Base-by-base conservation (phyloP, 768 basidiomycete species). In the Amanita pseudoporphyria region DNA sequence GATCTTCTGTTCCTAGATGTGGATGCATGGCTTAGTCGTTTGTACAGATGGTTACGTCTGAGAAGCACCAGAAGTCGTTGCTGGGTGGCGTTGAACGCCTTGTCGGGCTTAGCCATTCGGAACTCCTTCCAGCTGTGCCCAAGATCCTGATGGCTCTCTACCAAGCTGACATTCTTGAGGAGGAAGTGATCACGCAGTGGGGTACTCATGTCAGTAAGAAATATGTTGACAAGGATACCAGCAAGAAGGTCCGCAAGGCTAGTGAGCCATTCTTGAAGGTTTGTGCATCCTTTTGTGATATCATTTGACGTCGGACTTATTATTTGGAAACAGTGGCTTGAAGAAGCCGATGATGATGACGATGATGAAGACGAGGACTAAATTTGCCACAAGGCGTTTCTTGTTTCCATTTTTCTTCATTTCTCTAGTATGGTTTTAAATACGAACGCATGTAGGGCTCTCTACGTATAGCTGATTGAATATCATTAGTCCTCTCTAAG, bases 171-270 rank as follows among this genome's bases (percentile, higher is more conserved):
- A 71, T 98, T 14, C 69, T 99, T 46, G 93, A 97, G 6, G 96
- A 99, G 64, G 91, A 90, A 21, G 76, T 95, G 5, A 72, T 94
- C 44, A 81, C 74, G 9, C 82, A 93, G 54, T 97, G 93, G 95
- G 93, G 93, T 7, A 95, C 90, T 3, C 93, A 95, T 58, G 90
- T 93, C 62, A 89, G 85, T 69, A 95, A 87, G 76, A 96, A 97
- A 71, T 95, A 91, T 61, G 88, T 93, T 39, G 89, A 95, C 67
- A 92, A 87, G 68, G 93, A 97, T 22, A 85, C 79, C 40, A 88
- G 86, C 66, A 98, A 97, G 79, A 93, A 82, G 68, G 93, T 99
- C 45, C 76, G 94, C 58, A 95, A 94, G 73, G 92, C 92, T 10
- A 87, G 87, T 56, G 92, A 90, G 64, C 92, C 94, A 0, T 97